These are phyloP conservation scores for Cucumis melo DNA, from an alignment of 306 rosid species.

Conservation along the genomic window DNA sequence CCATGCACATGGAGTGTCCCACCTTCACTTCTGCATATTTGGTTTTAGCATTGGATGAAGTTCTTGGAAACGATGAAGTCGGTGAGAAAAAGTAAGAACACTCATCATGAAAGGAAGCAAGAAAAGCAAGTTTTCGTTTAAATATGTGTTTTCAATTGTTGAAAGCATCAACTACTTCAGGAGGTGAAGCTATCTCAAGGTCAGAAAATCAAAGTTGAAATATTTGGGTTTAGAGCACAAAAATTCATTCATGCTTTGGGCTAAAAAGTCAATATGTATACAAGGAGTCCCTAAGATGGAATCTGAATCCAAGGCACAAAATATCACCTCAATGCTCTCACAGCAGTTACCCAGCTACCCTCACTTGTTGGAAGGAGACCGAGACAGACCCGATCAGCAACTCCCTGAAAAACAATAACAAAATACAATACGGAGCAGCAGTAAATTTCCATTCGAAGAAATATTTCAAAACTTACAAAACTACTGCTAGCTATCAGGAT, in stretches of 20 bases:
- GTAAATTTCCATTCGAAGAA: background rate
- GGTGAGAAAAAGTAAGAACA: background rate
- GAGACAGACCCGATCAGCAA: conserved; percentile 87
- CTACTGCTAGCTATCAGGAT: background rate
- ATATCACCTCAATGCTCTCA: conserved; percentile 68
- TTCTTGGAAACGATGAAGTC: background rate
- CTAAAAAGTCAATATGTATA: background rate
- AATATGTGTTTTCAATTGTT: background rate
- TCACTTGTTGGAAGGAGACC: conserved; percentile 92
- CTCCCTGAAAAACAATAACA: conserved; percentile 31
- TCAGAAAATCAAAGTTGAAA: background rate
- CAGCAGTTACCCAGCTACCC: conserved; percentile 79
- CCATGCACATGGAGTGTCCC: conserved; percentile 76
- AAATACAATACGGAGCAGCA: background rate
- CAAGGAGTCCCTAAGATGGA: background rate
- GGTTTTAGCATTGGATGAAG: conserved; percentile 4
- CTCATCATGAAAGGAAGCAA: background rate
- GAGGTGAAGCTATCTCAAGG: background rate
- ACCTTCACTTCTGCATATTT: conserved; percentile 57
- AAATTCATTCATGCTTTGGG: background rate
- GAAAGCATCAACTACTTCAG: background rate
- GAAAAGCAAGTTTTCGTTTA: background rate
- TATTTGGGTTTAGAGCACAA: background rate
- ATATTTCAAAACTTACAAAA: background rate
- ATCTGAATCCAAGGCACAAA: background rate